phyloP scores from a whole-genome alignment of 768 basidiomycete genomes.

The Leccinum boreale region DNA sequence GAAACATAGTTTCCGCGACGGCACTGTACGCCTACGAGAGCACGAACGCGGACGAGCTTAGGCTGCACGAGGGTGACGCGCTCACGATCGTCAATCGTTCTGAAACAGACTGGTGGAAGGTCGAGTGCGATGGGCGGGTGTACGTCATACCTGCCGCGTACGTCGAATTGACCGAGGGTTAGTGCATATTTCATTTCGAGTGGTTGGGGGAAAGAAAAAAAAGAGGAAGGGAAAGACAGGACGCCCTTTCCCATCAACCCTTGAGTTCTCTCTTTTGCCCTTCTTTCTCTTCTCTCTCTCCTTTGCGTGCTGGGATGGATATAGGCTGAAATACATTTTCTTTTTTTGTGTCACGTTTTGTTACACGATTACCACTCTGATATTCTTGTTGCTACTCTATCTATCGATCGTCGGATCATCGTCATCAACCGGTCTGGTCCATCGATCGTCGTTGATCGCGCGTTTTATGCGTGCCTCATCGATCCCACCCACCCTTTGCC shows the following conservation, averaged over 20 bases:
- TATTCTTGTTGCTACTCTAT: slow-evolving; percentile 23
- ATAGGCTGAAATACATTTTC: slow-evolving; percentile 81
- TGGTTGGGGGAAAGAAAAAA: neutral
- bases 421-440: neutral
- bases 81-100: slow-evolving; percentile 77
- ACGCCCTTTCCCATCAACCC: slow-evolving; percentile 27
- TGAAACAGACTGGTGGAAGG: slow-evolving; percentile 96
- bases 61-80: slow-evolving; percentile 77
- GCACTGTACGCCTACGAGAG: slow-evolving; percentile 80
- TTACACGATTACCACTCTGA: neutral
- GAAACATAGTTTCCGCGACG: slow-evolving; percentile 58
- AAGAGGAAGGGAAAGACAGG: slow-evolving; percentile 7
- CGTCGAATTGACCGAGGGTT: slow-evolving; percentile 84
- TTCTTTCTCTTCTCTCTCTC: slow-evolving; percentile 45
- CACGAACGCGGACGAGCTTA: slow-evolving; percentile 73
- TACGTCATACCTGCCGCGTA: slow-evolving; percentile 93
- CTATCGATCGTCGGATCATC: slow-evolving; percentile 4
- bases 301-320: slow-evolving; percentile 40
- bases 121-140: slow-evolving; percentile 79
- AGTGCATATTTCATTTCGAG: slow-evolving; percentile 50
- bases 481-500: neutral
- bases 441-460: neutral
- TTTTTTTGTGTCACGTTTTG: slow-evolving; percentile 29
- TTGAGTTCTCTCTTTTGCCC: slow-evolving; percentile 54
- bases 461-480: neutral